A percentile compares a stretch with the other conserved stretches of the same genome.
Conservation (phyloP, 257 asterid genomes). For the Fraxinus americana region DNA sequence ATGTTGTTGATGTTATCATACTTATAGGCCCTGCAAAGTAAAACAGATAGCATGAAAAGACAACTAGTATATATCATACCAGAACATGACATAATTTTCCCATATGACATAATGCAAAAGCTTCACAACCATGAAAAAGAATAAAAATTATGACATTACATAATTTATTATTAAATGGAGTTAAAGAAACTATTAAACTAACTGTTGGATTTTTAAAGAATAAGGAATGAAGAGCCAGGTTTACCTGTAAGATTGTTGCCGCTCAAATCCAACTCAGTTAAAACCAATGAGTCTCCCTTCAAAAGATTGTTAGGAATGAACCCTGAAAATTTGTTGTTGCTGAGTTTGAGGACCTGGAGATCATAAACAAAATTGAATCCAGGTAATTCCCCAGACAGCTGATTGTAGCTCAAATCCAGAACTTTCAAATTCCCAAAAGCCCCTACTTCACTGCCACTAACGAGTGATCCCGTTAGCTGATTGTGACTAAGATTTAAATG, state of each 20-base stretch:
- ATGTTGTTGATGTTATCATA: constrained; percentile 84
- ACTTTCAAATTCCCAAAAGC: constrained; percentile 71
- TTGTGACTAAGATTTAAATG: constrained; percentile 80
- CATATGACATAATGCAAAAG: background rate
- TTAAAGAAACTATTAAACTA: background rate
- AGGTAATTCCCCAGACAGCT: constrained; percentile 84
- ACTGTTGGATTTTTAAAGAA: background rate
- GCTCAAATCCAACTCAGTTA: constrained; percentile 82
- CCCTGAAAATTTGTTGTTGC: constrained; percentile 78
- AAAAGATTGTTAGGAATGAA: constrained; percentile 74
- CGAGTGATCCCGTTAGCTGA: constrained; percentile 69
- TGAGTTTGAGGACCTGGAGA: constrained; percentile 76
- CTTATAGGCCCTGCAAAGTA: constrained; percentile 59
- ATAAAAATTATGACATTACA: background rate
- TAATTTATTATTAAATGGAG: background rate
- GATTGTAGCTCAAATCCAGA: constrained; percentile 92
- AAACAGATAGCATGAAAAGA: constrained; percentile 13
- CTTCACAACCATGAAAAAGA: background rate
- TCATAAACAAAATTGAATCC: constrained; percentile 85
- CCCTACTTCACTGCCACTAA: constrained; percentile 59
- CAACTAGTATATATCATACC: background rate
- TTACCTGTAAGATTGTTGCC: constrained; percentile 88
- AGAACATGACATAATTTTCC: background rate
- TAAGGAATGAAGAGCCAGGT: background rate
- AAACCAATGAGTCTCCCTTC: constrained; percentile 80